Conservation (phyloP, 495 filamentous ascomycete genomes). For the Aspergillus conjunctus region DNA sequence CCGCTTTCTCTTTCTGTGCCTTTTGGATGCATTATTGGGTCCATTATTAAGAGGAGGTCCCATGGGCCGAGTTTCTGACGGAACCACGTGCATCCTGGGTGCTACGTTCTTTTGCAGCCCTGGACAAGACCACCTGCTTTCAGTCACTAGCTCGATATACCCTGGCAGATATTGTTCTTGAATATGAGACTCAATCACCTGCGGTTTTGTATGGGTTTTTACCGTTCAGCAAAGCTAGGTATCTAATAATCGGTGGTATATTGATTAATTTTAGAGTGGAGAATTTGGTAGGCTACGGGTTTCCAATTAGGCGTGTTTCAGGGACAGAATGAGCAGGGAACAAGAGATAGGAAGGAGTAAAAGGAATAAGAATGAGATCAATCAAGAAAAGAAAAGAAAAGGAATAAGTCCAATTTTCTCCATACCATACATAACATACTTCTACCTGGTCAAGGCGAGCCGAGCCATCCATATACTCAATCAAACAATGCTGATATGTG, state of each 20-base stretch:
- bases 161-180: not conserved
- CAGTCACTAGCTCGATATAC: not conserved
- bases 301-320: not conserved
- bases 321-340: not conserved
- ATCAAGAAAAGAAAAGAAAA: conserved; percentile 12
- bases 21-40: no score
- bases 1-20: no score
- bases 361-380: conserved; percentile 1
- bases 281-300: not conserved
- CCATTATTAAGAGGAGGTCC: not conserved
- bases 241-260: no score
- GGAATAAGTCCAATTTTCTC: conserved; percentile 30
- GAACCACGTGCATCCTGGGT: not conserved
- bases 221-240: not conserved
- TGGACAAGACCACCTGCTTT: not conserved
- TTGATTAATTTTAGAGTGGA: no score
- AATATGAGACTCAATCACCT: not conserved
- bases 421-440: conserved; percentile 34
- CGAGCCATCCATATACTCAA: conserved; percentile 22
- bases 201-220: not conserved
- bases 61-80: not conserved
- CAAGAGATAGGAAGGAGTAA: conserved; percentile 3
- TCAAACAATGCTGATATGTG: conserved; percentile 11
- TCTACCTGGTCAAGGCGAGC: conserved; percentile 23
- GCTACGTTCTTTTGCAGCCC: not conserved